phyloP scores from a whole-genome alignment of 305 asterid genomes.

The Fraxinus angustifolia region DNA sequence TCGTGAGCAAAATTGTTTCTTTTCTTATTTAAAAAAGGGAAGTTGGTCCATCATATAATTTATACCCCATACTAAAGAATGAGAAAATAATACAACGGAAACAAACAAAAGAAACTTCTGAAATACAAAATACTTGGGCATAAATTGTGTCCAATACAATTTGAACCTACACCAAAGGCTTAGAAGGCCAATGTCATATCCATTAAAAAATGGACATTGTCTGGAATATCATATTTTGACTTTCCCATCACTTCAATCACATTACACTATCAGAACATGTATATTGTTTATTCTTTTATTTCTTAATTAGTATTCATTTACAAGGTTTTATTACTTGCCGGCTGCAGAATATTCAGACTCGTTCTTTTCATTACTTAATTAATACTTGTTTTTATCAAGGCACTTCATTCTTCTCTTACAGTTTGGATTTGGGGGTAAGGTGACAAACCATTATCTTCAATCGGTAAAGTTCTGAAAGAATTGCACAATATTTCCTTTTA shows the following conservation, averaged over 20 bases:
- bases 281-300: neutral
- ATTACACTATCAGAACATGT: conserved; percentile 9
- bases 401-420: conserved; percentile 7
- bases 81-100: neutral
- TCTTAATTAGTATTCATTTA: neutral
- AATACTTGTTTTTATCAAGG: neutral
- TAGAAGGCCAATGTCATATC: neutral
- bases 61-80: neutral
- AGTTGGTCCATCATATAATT: neutral
- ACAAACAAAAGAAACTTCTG: neutral
- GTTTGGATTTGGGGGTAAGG: neutral
- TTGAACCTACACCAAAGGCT: neutral
- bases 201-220: neutral
- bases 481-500: neutral
- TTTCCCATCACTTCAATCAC: neutral
- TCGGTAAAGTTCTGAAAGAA: neutral
- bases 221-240: neutral
- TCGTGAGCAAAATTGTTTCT: neutral
- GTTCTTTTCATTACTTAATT: neutral
- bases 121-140: neutral
- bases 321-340: neutral
- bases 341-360: neutral
- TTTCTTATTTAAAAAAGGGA: neutral
- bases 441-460: neutral
- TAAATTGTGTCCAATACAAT: neutral